Evolutionary conservation across 2,329 filamentous ascomycete genomes (phyloP).

Genomic region (Penicillium sp.): DNA sequence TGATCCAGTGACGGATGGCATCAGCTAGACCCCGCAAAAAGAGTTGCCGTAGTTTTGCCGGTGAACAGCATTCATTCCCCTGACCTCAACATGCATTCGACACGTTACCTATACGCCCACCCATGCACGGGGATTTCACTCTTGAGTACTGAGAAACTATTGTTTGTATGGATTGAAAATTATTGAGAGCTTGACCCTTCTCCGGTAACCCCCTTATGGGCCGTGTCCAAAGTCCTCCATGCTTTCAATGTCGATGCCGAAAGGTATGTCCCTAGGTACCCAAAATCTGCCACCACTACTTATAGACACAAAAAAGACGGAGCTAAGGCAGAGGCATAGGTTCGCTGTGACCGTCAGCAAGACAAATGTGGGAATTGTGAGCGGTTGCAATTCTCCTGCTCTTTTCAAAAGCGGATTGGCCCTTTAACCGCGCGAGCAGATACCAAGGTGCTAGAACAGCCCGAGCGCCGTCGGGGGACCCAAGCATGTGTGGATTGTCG

Average conservation of each 20-base stretch:
- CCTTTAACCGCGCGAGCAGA: background rate
- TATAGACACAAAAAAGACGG: background rate
- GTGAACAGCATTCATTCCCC: background rate
- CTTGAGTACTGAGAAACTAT: background rate
- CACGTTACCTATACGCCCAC: background rate
- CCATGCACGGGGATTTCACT: background rate
- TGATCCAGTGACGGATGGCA: constrained; percentile 5
- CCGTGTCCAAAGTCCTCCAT: constrained; percentile 5
- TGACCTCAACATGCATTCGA: background rate
- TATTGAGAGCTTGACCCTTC: background rate
- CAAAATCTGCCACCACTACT: background rate
- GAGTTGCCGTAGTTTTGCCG: constrained; percentile 5
- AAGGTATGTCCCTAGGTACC: constrained; percentile 2
- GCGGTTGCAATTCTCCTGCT: constrained; percentile 8
- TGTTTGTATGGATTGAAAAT: background rate
- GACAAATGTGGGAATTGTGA: constrained; percentile 7
- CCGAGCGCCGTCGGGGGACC: constrained; percentile 7
- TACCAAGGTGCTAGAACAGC: background rate
- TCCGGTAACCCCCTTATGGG: constrained; percentile 1
- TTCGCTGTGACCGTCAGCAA: constrained; percentile 10
- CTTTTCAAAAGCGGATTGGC: constrained; percentile 1
- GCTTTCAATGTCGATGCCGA: constrained; percentile 14
- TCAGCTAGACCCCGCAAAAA: constrained; percentile 9
- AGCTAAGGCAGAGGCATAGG: background rate
- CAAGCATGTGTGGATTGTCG: constrained; percentile 10